phyloP scores from a whole-genome alignment of 768 basidiomycete species.

The Termitomyces eurrhizus region DNA sequence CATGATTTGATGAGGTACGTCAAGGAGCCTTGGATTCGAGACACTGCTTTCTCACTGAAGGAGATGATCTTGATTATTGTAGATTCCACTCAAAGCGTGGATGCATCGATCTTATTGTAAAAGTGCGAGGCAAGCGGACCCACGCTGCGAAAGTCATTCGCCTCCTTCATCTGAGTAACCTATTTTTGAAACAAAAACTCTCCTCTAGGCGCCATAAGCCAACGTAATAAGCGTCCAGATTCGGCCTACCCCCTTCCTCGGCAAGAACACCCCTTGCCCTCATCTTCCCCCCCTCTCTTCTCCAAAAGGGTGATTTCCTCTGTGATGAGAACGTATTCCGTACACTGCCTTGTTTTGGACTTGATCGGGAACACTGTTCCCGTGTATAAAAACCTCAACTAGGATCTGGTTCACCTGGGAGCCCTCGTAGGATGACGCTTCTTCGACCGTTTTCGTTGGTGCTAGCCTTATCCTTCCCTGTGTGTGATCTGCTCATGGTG shows the following conservation, averaged over 20 bases:
- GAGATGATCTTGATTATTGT: slow-evolving; percentile 6
- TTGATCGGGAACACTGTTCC: slow-evolving; percentile 21
- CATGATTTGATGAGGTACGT: slow-evolving; percentile 13
- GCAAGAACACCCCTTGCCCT: slow-evolving; percentile 12
- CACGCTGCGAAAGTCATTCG: slow-evolving; percentile 3
- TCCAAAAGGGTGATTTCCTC: slow-evolving; percentile 16
- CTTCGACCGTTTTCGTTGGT: slow-evolving; percentile 28
- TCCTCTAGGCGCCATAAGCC: slow-evolving; percentile 1
- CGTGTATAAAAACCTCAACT: slow-evolving; percentile 23
- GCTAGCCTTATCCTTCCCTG: slow-evolving; percentile 34
- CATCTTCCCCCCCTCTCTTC: slow-evolving; percentile 11
- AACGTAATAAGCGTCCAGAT: slow-evolving; percentile 25
- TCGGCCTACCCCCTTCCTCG: slow-evolving; percentile 15
- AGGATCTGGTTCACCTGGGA: slow-evolving; percentile 12
- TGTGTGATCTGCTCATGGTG: slow-evolving; percentile 21
- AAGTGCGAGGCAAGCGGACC: slow-evolving; percentile 13
- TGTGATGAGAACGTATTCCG: slow-evolving; percentile 19
- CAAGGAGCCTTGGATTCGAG: slow-evolving; percentile 11
- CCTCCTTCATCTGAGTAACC: slow-evolving; percentile 17
- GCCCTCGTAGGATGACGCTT: slow-evolving; percentile 28
- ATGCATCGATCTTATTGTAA: slow-evolving; percentile 11
- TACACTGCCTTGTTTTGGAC: slow-evolving; percentile 23
- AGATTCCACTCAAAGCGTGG: slow-evolving; percentile 9
- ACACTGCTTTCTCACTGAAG: not conserved
- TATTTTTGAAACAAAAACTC: slow-evolving; percentile 3